Evolutionary conservation across 805 yeast species (phyloP), one percentile per base, ranked within the genome.

Genomic region (Ogataea dorogensis): DNA sequence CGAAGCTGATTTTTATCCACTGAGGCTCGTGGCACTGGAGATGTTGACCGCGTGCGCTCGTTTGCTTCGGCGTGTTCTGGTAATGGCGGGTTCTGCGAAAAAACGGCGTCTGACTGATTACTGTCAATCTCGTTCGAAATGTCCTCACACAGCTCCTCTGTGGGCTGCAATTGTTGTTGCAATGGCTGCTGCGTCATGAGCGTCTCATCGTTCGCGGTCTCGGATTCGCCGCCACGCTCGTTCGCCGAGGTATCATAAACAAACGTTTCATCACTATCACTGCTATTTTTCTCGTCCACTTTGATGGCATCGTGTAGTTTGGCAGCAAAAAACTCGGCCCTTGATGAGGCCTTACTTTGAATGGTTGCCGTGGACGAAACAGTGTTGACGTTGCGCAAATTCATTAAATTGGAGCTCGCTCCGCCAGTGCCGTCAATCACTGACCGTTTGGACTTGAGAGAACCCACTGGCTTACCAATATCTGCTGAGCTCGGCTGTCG

Each of bases 291-390:
- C 43, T 84, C 86, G 28, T 78, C 89, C 50, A 87, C 96, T 45
- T 84, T 95, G 4, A 91, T 94, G 1, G 98, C 98, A 38, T 87
- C 81, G 7, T 96, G 98, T 43, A 93, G 69, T 50, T 83, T 85
- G 0, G 98, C 97, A 7, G 97, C 98, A 60, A 93, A 93, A 42
- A 87, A 77, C 54, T 89, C 98, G 0, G 96, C 93, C 53, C 88
- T 75, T 6, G 95, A 79, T 3, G 86, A 74, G 5, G 63, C 62
- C 44, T 70, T 75, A 42, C 75, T 77, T 34, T 73, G 46, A 1
- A 46, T 28, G 5, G 60, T 53, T 9, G 50, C 40, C 2, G 50
- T 40, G 2, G 63, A 54, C 5, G 59, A 51, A 4, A 53, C 47
- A 1, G 56, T 54, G 31, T 51, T 50, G 11, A 31, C 31, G 28